These are phyloP conservation scores for Larix sibirica DNA, from an alignment of 83 land plant genomes.

Conservation along the genomic window DNA sequence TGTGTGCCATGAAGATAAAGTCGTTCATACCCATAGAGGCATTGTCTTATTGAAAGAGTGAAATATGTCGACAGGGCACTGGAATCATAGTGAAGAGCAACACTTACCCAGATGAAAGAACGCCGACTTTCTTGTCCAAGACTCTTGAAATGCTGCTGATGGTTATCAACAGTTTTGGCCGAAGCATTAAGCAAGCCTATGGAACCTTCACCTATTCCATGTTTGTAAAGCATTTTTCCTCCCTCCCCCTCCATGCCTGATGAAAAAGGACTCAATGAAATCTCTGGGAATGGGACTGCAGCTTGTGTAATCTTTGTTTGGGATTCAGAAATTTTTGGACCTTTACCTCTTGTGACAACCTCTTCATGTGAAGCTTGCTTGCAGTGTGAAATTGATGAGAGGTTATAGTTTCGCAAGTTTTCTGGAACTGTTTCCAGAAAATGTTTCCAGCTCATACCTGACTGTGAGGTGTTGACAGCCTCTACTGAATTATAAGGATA, in stretches of 20 bases:
- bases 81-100: neutral
- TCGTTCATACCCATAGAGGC: too few relatives aligned
- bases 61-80: neutral
- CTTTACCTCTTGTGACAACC: neutral
- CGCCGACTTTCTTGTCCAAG: constrained; percentile 7
- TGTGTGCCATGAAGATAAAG: too few relatives aligned
- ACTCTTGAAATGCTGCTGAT: neutral
- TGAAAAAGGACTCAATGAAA: constrained; percentile 1
- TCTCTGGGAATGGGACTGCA: neutral
- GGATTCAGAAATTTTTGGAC: constrained; percentile 1
- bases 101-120: constrained; percentile 12
- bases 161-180: neutral
- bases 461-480: neutral
- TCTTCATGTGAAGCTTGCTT: neutral
- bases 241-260: constrained; percentile 14
- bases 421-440: constrained; percentile 15
- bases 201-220: constrained; percentile 3
- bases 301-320: neutral
- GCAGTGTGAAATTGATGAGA: neutral
- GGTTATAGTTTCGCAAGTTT: constrained; percentile 11
- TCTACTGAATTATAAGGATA: constrained; percentile 5
- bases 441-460: constrained; percentile 7
- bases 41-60: neutral
- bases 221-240: neutral
- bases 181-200: neutral